Evolutionary conservation across 805 yeast species (phyloP).

Genomic region (Candida piceae): DNA sequence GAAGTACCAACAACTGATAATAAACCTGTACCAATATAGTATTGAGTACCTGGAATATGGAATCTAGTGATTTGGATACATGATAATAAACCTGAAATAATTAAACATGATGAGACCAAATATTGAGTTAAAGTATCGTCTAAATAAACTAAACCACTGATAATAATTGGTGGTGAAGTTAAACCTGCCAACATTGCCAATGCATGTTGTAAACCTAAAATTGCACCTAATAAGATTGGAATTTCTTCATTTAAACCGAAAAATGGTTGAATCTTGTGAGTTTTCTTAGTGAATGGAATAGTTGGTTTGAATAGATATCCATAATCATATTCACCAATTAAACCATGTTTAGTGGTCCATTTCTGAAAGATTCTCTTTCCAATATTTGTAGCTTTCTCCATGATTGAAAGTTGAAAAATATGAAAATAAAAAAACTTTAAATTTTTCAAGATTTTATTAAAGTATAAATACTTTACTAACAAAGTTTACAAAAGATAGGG

Average conservation of each 20-base stretch:
- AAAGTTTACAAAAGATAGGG: not conserved
- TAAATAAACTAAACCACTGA: constrained; percentile 60
- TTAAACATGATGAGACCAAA: constrained; percentile 66
- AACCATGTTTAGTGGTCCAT: constrained; percentile 67
- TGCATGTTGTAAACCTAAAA: constrained; percentile 84
- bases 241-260: constrained; percentile 75
- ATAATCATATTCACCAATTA: constrained; percentile 86
- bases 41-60: constrained; percentile 67
- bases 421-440: not conserved
- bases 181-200: constrained; percentile 91
- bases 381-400: constrained; percentile 2
- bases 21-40: constrained; percentile 82
- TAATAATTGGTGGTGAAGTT: constrained; percentile 76
- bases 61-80: constrained; percentile 75
- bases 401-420: too few species aligned
- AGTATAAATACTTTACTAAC: not conserved
- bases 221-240: constrained; percentile 72
- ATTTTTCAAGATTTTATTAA: too few species aligned
- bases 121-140: constrained; percentile 46
- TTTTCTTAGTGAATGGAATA: constrained; percentile 56
- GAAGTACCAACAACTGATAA: constrained; percentile 89
- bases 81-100: constrained; percentile 67
- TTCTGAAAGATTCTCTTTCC: constrained; percentile 14
- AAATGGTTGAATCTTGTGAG: constrained; percentile 63
- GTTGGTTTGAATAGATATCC: constrained; percentile 74